Base-by-base conservation (phyloP, 805 yeast species). In the Yarrowia sp. region DNA sequence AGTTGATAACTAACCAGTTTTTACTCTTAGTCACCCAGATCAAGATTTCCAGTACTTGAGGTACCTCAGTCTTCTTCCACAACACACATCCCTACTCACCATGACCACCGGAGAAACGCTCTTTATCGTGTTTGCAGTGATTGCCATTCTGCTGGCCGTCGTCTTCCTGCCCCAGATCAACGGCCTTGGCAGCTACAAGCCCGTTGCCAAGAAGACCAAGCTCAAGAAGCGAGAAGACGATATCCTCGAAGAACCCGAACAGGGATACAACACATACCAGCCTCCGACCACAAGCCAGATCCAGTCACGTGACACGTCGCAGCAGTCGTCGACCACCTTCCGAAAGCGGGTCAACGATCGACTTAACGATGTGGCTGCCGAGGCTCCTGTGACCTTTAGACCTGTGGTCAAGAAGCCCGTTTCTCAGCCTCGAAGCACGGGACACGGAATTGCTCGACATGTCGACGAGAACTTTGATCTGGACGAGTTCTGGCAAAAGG, bases 141-240 rank as follows among this genome's bases (percentile, higher is more conserved):
- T 46, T 15, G 64, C 41, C 16, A 58, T 63, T 16, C 50, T 69
- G 5, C 48, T 59, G 41, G 52, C 69, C 10, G 70, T 58, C 15
- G 63, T 69, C 7, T 22, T 69, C 10, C 59, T 69, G 15, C 70
- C 70, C 9, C 67, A 58, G 7, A 16, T 67, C 56, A 69, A 69
- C 42, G 70, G 70, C 3, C 69, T 69, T 32, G 70, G 70, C 9
- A 42, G 58, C 19, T 69, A 69, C 67, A 69, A 67, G 46, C 52
- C 65, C 42, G 65, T 45, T n/a, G 65, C 41, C 35, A 59, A 42
- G 15, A 42, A 56, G 12, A 4, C 36, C 32, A 32, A 15, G n/a
- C 38, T 26, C 40, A 56, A 56, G 15, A 56, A 56, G 48, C 48
- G 48, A 5, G 48, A 42, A 15, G 63, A 56, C 48, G 63, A 56